Percentiles rank a stretch among this genome's conserved stretches.
Conservation (phyloP, 192 early-diverging fungal genomes). For the Coemansia sp. region DNA sequence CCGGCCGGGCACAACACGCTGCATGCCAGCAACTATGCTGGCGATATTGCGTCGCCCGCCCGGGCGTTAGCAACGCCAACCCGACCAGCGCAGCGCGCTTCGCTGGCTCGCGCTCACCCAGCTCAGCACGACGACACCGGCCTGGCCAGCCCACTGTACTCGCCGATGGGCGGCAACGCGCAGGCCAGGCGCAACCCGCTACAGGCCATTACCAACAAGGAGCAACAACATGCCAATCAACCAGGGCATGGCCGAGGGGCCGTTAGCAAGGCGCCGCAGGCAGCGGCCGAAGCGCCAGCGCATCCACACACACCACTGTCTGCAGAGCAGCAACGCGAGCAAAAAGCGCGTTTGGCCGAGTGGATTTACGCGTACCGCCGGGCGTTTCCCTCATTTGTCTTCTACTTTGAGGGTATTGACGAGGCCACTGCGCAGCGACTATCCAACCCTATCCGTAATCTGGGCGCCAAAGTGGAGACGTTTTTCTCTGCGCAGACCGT, state of each 20-base stretch:
- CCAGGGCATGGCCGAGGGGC: too few species aligned
- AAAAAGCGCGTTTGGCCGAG: constrained; percentile 39
- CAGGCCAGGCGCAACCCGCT: constrained; percentile 24
- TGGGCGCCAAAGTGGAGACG: constrained; percentile 42
- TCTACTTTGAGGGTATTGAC: constrained; percentile 53
- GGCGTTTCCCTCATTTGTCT: constrained; percentile 50
- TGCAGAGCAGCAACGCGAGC: constrained; percentile 37
- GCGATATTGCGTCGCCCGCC: constrained; percentile 17
- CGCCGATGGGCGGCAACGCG: constrained; percentile 1
- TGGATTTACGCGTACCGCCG: constrained; percentile 48
- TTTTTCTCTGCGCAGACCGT: constrained; percentile 52
- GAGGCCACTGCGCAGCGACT: constrained; percentile 35
- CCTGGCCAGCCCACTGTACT: constrained; percentile 10
- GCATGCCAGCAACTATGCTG: constrained; percentile 13
- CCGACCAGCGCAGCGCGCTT: constrained; percentile 32
- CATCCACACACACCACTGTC: neutral
- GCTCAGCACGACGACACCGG: constrained; percentile 12
- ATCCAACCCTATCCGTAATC: constrained; percentile 27
- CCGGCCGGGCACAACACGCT: constrained; percentile 21
- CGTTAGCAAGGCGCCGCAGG: neutral
- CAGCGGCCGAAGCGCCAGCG: neutral
- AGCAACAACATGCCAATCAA: constrained; percentile 30
- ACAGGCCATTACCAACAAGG: constrained; percentile 39
- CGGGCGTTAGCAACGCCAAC: constrained; percentile 38
- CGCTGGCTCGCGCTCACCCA: constrained; percentile 16